Conservation (phyloP, 805 yeast genomes). For the Monosporozyma aquatica region DNA sequence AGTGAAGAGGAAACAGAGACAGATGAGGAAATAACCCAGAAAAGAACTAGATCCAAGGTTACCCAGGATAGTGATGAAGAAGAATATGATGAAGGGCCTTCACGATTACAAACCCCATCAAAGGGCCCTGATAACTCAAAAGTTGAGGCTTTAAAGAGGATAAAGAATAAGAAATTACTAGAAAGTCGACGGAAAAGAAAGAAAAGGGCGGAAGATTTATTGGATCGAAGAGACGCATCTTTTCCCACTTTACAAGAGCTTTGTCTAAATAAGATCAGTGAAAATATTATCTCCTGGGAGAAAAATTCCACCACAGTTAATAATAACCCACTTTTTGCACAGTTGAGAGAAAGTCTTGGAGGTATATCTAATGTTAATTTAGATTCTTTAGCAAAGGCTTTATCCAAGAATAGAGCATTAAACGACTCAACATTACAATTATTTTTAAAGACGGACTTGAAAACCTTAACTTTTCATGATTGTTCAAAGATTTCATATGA, state of each 20-base stretch:
- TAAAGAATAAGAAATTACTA: constrained; percentile 35
- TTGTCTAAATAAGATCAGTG: constrained; percentile 62
- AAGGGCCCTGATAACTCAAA: background rate
- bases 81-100: constrained; percentile 14
- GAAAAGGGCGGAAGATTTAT: constrained; percentile 72
- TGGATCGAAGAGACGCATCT: constrained; percentile 56
- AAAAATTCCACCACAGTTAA: constrained; percentile 12
- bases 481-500: constrained; percentile 70
- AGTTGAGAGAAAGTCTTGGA: constrained; percentile 60
- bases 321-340: constrained; percentile 11
- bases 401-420: constrained; percentile 75
- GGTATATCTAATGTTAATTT: constrained; percentile 72
- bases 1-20: constrained; percentile 16
- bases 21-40: constrained; percentile 1
- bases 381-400: constrained; percentile 61
- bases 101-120: background rate
- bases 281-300: constrained; percentile 22
- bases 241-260: constrained; percentile 73
- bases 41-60: constrained; percentile 9
- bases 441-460: constrained; percentile 55
- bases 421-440: constrained; percentile 62
- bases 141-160: constrained; percentile 31
- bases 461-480: constrained; percentile 73
- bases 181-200: constrained; percentile 66
- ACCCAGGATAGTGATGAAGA: constrained; percentile 30